Evolutionary conservation across 1,284 basidiomycete genomes (phyloP).

Genomic region (Cystobasidium slooffiae): DNA sequence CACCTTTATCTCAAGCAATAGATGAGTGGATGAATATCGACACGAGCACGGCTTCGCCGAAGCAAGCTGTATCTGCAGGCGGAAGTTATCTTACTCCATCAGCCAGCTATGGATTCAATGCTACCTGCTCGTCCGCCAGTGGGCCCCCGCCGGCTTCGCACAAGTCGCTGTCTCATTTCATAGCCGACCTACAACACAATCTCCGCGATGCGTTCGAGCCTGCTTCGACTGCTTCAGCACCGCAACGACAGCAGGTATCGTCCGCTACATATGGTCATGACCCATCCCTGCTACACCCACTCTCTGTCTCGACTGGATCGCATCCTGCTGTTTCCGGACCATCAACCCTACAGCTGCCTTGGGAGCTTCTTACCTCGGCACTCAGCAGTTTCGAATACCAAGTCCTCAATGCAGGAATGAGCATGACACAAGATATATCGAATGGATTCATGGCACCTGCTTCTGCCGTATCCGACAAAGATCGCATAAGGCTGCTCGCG

Average conservation of each 20-base stretch:
- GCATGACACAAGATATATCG: background rate
- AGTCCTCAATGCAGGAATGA: slow-evolving; percentile 14
- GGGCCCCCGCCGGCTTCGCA: background rate
- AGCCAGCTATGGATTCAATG: slow-evolving; percentile 11
- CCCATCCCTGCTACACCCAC: slow-evolving; percentile 11
- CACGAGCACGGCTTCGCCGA: too few relatives aligned
- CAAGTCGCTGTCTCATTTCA: slow-evolving; percentile 24
- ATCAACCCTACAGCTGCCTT: slow-evolving; percentile 16
- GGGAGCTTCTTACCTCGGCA: slow-evolving; percentile 30
- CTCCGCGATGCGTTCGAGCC: slow-evolving; percentile 21
- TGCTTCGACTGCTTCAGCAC: background rate
- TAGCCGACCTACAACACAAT: slow-evolving; percentile 23
- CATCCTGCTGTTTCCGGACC: background rate
- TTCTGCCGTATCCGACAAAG: slow-evolving; percentile 10
- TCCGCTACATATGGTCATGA: background rate
- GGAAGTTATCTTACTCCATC: background rate
- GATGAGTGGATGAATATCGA: too few relatives aligned
- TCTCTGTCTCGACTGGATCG: slow-evolving; percentile 10
- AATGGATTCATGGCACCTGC: background rate
- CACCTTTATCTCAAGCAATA: too few relatives aligned
- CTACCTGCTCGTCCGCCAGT: background rate
- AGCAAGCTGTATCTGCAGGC: too few relatives aligned
- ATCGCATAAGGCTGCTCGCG: slow-evolving; percentile 31
- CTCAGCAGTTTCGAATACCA: slow-evolving; percentile 36
- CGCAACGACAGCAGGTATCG: background rate